Conservation (phyloP, 2,329 filamentous ascomycete species). For the Xylaria sp. region DNA sequence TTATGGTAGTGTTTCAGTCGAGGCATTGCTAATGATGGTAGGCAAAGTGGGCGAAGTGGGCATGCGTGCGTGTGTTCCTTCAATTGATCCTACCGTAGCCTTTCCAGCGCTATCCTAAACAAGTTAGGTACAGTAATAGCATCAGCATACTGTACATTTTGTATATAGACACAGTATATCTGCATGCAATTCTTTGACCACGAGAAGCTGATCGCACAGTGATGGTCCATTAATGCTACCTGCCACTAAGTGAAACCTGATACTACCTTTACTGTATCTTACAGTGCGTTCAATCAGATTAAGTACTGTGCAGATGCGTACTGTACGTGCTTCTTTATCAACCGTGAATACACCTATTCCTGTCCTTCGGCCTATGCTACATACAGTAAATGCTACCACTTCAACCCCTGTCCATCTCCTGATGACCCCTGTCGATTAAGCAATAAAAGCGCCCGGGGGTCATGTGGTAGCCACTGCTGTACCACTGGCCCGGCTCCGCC, state of each 20-base stretch:
- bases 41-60: conserved; percentile 12
- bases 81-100: conserved; percentile 28
- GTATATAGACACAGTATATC: background rate
- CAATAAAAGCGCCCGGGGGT: conserved; percentile 34
- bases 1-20: conserved; percentile 33
- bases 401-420: conserved; percentile 34
- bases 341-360: conserved; percentile 21
- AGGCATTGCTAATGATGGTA: conserved; percentile 22
- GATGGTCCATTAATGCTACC: background rate
- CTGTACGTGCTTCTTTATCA: conserved; percentile 19
- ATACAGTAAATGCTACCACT: conserved; percentile 6
- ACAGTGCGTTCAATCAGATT: background rate
- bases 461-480: background rate
- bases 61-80: conserved; percentile 23
- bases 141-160: background rate
- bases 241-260: background rate
- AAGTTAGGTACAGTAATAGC: conserved; percentile 16
- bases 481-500: conserved; percentile 30
- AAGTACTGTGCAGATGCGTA: background rate
- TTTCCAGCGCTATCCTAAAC: background rate
- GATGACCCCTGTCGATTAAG: conserved; percentile 32
- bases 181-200: background rate
- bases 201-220: conserved; percentile 1
- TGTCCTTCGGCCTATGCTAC: conserved; percentile 14
- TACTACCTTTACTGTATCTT: background rate